A percentile compares a stretch with the other conserved stretches of the same genome.
Evolutionary conservation across 257 asterid genomes (phyloP).

Genomic region (Salvia rosmarinus): DNA sequence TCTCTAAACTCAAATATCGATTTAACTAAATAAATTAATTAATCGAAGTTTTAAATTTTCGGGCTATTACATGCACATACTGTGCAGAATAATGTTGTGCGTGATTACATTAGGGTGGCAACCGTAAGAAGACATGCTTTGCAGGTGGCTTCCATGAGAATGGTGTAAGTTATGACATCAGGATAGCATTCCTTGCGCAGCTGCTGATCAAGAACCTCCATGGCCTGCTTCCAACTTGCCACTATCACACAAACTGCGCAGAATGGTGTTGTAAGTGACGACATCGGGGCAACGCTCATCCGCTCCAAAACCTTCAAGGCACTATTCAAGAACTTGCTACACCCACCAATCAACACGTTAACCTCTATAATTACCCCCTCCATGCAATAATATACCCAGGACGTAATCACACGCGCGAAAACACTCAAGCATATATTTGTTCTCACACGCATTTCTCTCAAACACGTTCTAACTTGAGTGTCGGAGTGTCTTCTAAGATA

Average conservation of each 20-base stretch:
- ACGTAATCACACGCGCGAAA: too few species aligned
- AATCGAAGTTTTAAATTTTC: too few species aligned
- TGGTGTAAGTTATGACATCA: conserved; percentile 77
- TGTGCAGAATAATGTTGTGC: conserved; percentile 70
- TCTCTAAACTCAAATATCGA: too few species aligned
- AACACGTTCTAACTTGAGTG: too few species aligned
- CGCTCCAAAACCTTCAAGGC: conserved; percentile 67
- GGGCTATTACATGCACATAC: too few species aligned
- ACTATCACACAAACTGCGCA: conserved; percentile 67
- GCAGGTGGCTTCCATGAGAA: conserved; percentile 80
- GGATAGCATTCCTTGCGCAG: conserved; percentile 72
- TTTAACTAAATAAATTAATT: too few species aligned
- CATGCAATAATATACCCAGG: too few species aligned
- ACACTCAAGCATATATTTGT: too few species aligned
- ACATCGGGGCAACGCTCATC: conserved; percentile 89
- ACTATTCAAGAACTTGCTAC: conserved; percentile 63
- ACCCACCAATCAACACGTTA: conserved; percentile 83
- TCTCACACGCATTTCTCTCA: too few species aligned
- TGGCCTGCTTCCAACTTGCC: conserved; percentile 79
- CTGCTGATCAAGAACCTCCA: conserved; percentile 74
- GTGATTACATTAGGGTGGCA: conserved; percentile 86
- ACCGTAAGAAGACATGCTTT: conserved; percentile 67
- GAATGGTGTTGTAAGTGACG: conserved; percentile 78
- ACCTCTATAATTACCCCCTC: too few species aligned
- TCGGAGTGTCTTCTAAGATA: too few species aligned